These are phyloP conservation scores for Didymella segeticola DNA, from an alignment of 2,329 filamentous ascomycete genomes.

Conservation along the genomic window DNA sequence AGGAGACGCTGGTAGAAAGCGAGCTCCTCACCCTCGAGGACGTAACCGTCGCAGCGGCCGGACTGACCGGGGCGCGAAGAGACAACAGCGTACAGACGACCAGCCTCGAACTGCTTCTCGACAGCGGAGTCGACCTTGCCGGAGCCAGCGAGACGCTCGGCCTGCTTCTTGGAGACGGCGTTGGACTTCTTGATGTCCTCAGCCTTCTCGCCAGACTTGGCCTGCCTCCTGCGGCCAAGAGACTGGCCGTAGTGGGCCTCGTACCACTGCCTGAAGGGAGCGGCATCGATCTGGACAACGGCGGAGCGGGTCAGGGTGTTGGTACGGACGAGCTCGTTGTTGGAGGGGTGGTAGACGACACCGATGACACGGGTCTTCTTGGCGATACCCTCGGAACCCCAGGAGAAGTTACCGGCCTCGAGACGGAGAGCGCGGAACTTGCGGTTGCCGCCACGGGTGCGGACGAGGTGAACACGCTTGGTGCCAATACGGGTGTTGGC, in stretches of 20 bases:
- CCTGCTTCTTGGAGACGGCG: constrained; percentile 95
- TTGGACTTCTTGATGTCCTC: constrained; percentile 98
- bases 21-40: constrained; percentile 98
- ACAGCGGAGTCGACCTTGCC: constrained; percentile 94
- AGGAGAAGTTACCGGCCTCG: constrained; percentile 99
- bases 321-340: constrained; percentile 99
- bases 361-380: constrained; percentile 99
- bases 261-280: constrained; percentile 99
- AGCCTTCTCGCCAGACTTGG: constrained; percentile 72
- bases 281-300: constrained; percentile 98
- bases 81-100: constrained; percentile 93
- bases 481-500: constrained; percentile 98
- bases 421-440: constrained; percentile 99
- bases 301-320: constrained; percentile 99
- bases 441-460: constrained; percentile 97
- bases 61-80: constrained; percentile 95
- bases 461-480: constrained; percentile 96
- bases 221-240: constrained; percentile 89
- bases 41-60: constrained; percentile 95
- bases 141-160: constrained; percentile 76
- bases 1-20: constrained; percentile 99
- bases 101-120: constrained; percentile 99
- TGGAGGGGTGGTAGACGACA: constrained; percentile 98
- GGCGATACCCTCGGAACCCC: constrained; percentile 96
- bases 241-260: constrained; percentile 97